A percentile compares a stretch with the other conserved stretches of the same genome.
Evolutionary conservation across 192 early-diverging fungal species (phyloP).

Genomic region (Neocallimastix lanati): DNA sequence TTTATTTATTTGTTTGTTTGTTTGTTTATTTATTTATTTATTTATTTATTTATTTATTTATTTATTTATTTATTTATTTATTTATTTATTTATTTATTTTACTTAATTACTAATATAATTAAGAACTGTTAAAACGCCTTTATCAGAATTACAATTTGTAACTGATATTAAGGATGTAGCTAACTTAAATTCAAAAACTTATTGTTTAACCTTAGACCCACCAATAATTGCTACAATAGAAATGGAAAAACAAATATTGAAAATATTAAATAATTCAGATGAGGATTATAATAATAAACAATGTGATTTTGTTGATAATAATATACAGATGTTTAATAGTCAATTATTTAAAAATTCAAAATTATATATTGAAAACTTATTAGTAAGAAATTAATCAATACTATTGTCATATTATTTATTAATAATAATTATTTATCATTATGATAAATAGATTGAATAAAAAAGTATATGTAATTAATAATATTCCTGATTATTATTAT

Average conservation of each 20-base stretch:
- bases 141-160: background rate
- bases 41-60: too few relatives aligned
- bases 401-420: too few relatives aligned
- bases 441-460: too few relatives aligned
- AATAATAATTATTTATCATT: too few relatives aligned
- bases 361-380: background rate
- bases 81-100: too few relatives aligned
- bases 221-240: background rate
- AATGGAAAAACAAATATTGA: background rate
- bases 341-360: background rate
- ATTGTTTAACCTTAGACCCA: background rate
- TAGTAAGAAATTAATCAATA: background rate
- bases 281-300: background rate
- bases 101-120: too few relatives aligned
- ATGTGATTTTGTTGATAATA: background rate
- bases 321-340: background rate
- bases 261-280: background rate
- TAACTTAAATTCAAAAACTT: background rate
- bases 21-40: too few relatives aligned
- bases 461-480: too few relatives aligned
- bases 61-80: too few relatives aligned
- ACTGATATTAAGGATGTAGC: background rate
- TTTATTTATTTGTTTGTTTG: too few relatives aligned
- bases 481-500: too few relatives aligned
- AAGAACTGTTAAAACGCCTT: background rate